These are phyloP conservation scores for Wickerhamiella kurtzmanii DNA, from an alignment of 805 yeast species.

Conservation along the genomic window DNA sequence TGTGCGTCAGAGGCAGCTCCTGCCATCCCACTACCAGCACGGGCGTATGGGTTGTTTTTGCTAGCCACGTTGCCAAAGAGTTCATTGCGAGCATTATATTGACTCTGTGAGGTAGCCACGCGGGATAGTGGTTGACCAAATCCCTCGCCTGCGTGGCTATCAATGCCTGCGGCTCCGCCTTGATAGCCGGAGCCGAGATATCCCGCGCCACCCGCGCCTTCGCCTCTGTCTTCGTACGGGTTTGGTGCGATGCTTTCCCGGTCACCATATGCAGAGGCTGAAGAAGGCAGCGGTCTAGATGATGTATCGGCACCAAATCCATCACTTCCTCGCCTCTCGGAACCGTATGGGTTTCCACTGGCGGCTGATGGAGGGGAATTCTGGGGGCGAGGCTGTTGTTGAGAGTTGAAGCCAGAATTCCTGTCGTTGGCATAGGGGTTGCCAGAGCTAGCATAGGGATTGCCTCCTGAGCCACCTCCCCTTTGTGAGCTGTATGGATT, in stretches of 20 bases:
- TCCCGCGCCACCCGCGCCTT: not conserved
- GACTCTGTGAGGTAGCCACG: constrained; percentile 15
- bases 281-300: too few species aligned
- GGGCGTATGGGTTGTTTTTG: not conserved
- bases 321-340: too few species aligned
- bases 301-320: too few species aligned
- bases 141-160: not conserved
- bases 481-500: constrained; percentile 15
- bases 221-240: not conserved
- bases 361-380: too few species aligned
- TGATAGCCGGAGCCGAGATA: not conserved
- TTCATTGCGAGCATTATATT: constrained; percentile 18
- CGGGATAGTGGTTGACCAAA: constrained; percentile 8
- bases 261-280: not conserved
- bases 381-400: too few species aligned
- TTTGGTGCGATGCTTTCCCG: not conserved
- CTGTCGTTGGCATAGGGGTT: too few species aligned
- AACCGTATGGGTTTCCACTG: not conserved
- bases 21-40: not conserved
- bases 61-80: constrained; percentile 18
- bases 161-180: not conserved
- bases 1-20: not conserved
- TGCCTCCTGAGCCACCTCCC: constrained; percentile 1
- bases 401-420: too few species aligned
- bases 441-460: not conserved